Evolutionary conservation across 1,139 yeast species (phyloP).

Genomic region (Pichia sp.): DNA sequence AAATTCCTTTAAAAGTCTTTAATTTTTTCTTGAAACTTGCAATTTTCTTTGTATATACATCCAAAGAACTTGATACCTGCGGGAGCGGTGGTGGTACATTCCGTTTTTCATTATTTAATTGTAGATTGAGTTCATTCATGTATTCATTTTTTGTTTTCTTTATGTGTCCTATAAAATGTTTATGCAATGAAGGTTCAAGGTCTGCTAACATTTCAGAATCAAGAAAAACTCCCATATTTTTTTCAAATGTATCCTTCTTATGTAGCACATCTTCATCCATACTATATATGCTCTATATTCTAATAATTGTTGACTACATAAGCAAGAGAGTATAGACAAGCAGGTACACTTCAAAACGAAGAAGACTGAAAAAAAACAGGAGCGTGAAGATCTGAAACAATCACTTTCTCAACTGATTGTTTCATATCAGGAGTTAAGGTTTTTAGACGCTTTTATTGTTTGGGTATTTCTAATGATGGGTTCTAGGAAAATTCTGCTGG

Average conservation of each 20-base stretch:
- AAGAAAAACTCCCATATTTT: slow-evolving; percentile 3
- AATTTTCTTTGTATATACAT: slow-evolving; percentile 8
- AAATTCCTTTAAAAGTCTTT: slow-evolving; percentile 6
- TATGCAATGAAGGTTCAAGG: slow-evolving; percentile 9
- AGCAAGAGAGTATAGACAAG: not conserved
- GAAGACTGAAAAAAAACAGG: not conserved
- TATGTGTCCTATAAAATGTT: slow-evolving; percentile 3
- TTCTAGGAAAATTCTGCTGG: not conserved
- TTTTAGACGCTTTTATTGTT: not conserved
- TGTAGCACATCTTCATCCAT: not conserved
- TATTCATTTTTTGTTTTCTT: not conserved
- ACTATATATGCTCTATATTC: not conserved
- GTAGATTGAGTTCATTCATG: not conserved
- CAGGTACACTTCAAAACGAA: not conserved
- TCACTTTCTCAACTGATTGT: not conserved
- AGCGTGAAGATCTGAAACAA: not conserved
- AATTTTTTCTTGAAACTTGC: slow-evolving; percentile 14
- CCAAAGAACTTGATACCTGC: slow-evolving; percentile 7
- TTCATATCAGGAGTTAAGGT: not conserved
- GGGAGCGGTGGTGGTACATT: slow-evolving; percentile 14
- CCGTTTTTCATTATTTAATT: not conserved
- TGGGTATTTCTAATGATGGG: not conserved
- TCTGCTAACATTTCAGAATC: slow-evolving; percentile 9
- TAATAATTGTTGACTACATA: not conserved
- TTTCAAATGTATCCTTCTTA: not conserved